Evolutionary conservation across 208 protist species (phyloP).

Genomic region (Naegleria lovaniensis): DNA sequence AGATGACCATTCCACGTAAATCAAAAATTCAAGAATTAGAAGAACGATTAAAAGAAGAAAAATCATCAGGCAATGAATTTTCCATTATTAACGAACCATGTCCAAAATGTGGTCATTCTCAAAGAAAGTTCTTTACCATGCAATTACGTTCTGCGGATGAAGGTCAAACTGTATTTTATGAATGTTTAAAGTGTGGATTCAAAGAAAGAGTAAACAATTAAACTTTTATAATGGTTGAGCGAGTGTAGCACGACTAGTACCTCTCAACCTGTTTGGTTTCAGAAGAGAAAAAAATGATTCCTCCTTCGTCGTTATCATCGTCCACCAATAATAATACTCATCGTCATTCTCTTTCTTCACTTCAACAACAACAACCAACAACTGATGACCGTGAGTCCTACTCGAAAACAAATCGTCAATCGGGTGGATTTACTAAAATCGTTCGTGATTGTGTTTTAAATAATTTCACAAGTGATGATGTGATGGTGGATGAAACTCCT

Average conservation of each 20-base stretch:
- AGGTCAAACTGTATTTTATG: constrained; percentile 57
- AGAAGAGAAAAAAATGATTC: too few relatives aligned
- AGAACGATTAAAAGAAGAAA: neutral
- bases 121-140: constrained; percentile 49
- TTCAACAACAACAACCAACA: neutral
- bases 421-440: neutral
- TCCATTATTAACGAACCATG: constrained; percentile 44
- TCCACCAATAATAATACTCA: too few relatives aligned
- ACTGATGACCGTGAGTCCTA: too few relatives aligned
- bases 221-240: neutral
- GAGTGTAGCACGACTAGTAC: too few relatives aligned
- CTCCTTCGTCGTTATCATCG: neutral
- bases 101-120: constrained; percentile 37
- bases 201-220: constrained; percentile 42
- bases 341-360: too few relatives aligned
- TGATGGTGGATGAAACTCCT: neutral
- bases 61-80: constrained; percentile 11
- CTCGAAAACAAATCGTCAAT: neutral
- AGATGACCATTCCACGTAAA: neutral
- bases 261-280: too few relatives aligned
- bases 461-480: neutral
- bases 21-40: neutral
- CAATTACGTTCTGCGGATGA: constrained; percentile 54
- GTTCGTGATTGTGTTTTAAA: neutral
- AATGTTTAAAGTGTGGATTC: constrained; percentile 49